A percentile compares a stretch with the other conserved stretches of the same genome.
phyloP scores from a whole-genome alignment of 2,329 filamentous ascomycete species.

The Podosphaera fusca region DNA sequence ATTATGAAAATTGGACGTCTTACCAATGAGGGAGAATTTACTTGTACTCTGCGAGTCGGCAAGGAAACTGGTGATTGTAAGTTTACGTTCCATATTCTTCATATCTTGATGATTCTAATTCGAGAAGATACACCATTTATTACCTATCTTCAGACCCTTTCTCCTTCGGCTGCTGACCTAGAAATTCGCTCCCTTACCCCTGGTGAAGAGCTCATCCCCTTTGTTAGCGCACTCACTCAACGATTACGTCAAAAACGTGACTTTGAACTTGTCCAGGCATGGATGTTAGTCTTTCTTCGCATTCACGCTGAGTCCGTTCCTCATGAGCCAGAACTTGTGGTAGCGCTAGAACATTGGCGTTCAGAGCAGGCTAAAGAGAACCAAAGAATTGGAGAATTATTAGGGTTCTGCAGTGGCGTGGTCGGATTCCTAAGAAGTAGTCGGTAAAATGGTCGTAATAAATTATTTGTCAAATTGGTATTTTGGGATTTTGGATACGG shows the following conservation, averaged over 20 bases:
- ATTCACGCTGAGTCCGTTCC: conserved; percentile 44
- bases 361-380: conserved; percentile 48
- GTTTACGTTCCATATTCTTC: conserved; percentile 12
- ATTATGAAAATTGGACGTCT: conserved; percentile 42
- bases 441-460: neutral
- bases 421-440: conserved; percentile 52
- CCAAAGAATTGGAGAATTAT: conserved; percentile 46
- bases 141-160: conserved; percentile 54
- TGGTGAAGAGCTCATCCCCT: conserved; percentile 44
- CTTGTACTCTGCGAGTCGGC: conserved; percentile 29
- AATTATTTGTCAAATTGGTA: too few species aligned
- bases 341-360: conserved; percentile 45
- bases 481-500: too few species aligned
- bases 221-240: conserved; percentile 58
- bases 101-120: conserved; percentile 2
- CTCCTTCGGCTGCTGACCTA: conserved; percentile 69
- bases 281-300: conserved; percentile 86
- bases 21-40: conserved; percentile 33
- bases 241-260: conserved; percentile 48
- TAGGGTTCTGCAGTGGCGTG: conserved; percentile 74
- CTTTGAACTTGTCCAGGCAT: conserved; percentile 85
- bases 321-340: conserved; percentile 24
- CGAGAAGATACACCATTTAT: conserved; percentile 40
- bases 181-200: conserved; percentile 63
- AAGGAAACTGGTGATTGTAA: conserved; percentile 36